phyloP scores from a whole-genome alignment of 352 stramenopile genomes.

The Phytophthora colocasiae region DNA sequence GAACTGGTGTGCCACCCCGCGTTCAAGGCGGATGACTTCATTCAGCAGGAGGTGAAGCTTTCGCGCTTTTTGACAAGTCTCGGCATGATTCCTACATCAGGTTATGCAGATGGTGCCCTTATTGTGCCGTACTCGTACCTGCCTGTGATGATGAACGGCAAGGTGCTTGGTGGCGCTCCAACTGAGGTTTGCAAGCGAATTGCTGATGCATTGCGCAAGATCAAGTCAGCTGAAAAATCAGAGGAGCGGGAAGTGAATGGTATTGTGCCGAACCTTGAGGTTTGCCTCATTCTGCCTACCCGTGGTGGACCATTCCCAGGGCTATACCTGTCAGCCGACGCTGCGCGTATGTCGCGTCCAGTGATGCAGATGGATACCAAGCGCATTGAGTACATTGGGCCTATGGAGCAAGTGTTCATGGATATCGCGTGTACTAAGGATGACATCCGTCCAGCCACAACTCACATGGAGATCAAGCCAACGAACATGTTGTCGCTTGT shows the following conservation, averaged over 20 bases:
- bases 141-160: slow-evolving; percentile 97
- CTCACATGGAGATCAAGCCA: slow-evolving; percentile 98
- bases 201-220: slow-evolving; percentile 60
- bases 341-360: slow-evolving; percentile 94
- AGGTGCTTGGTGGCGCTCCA: slow-evolving; percentile 93
- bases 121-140: slow-evolving; percentile 93
- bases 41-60: slow-evolving; percentile 80
- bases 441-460: slow-evolving; percentile 96
- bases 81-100: slow-evolving; percentile 84
- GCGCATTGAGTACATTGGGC: slow-evolving; percentile 96
- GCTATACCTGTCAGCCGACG: slow-evolving; percentile 97
- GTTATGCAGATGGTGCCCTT: slow-evolving; percentile 82
- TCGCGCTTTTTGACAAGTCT: slow-evolving; percentile 77
- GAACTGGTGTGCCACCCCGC: slow-evolving; percentile 84
- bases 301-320: slow-evolving; percentile 96
- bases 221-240: slow-evolving; percentile 67
- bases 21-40: slow-evolving; percentile 73
- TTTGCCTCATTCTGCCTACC: slow-evolving; percentile 81
- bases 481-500: slow-evolving; percentile 99
- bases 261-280: slow-evolving; percentile 82
- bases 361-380: slow-evolving; percentile 93
- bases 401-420: slow-evolving; percentile 98
- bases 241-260: slow-evolving; percentile 71
- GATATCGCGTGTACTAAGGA: slow-evolving; percentile 97
- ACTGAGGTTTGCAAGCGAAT: slow-evolving; percentile 90